Conservation (phyloP, 2,329 filamentous ascomycete genomes). For the Colletotrichum abscissum region DNA sequence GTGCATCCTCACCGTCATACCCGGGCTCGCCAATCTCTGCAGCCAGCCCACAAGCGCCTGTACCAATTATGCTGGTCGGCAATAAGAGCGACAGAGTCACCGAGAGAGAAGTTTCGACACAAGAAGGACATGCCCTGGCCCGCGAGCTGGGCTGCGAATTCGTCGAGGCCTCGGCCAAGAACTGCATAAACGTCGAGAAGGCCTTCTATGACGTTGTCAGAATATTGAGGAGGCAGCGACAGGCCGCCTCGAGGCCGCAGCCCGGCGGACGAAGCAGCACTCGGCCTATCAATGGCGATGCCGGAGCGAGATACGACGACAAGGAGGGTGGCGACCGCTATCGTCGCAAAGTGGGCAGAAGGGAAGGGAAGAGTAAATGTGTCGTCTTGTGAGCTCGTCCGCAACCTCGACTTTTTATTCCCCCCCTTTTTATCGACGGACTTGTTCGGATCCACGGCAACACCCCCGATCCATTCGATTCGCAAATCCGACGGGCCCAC, state of each 20-base stretch:
- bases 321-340: slow-evolving; percentile 35
- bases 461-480: slow-evolving; percentile 19
- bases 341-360: slow-evolving; percentile 31
- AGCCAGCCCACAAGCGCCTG: slow-evolving; percentile 71
- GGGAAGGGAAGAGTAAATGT: slow-evolving; percentile 37
- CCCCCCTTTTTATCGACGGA: slow-evolving; percentile 14
- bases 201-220: slow-evolving; percentile 98
- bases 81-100: slow-evolving; percentile 97
- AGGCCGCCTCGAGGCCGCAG: slow-evolving; percentile 59
- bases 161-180: slow-evolving; percentile 96
- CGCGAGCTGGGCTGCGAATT: slow-evolving; percentile 96
- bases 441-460: slow-evolving; percentile 27
- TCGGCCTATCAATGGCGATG: slow-evolving; percentile 33
- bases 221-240: slow-evolving; percentile 85
- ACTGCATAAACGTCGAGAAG: slow-evolving; percentile 98
- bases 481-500: slow-evolving; percentile 26
- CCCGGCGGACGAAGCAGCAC: slow-evolving; percentile 34
- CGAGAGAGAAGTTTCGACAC: slow-evolving; percentile 94
- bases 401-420: slow-evolving; percentile 1
- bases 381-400: slow-evolving; percentile 33
- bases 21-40: slow-evolving; percentile 78
- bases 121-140: slow-evolving; percentile 92
- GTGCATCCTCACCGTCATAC: slow-evolving; percentile 79
- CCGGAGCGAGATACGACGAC: slow-evolving; percentile 31
- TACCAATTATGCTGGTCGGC: slow-evolving; percentile 85